Percentiles rank a stretch among this genome's conserved stretches.
These are phyloP conservation scores for Pterulicium gracile DNA, from an alignment of 1,284 basidiomycete species.

Conservation along the genomic window DNA sequence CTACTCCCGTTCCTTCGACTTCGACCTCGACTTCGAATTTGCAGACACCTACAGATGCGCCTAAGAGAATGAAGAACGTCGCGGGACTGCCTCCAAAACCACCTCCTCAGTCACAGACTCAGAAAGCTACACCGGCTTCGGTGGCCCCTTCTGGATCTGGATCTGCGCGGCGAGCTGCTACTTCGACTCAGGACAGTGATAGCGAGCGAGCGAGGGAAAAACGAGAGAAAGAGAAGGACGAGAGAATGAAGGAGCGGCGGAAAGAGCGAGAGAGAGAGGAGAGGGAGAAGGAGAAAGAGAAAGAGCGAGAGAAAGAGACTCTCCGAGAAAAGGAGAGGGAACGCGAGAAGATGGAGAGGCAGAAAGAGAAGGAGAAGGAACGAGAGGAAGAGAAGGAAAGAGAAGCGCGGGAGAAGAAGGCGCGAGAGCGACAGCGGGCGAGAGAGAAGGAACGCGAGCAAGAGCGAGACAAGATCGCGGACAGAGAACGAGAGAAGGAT, in stretches of 20 bases:
- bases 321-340: slow-evolving; percentile 13
- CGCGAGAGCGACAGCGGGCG: background rate
- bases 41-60: too few species aligned
- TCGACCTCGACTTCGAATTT: background rate
- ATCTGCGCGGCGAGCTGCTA: background rate
- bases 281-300: slow-evolving; percentile 13
- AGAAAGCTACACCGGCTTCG: too few species aligned
- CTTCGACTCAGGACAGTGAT: background rate
- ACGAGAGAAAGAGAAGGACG: slow-evolving; percentile 1
- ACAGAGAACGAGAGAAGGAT: slow-evolving; percentile 3
- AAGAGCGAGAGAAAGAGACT: slow-evolving; percentile 14
- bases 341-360: slow-evolving; percentile 13
- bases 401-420: background rate
- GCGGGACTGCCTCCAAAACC: background rate
- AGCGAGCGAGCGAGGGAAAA: background rate
- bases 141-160: background rate
- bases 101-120: background rate
- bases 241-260: slow-evolving; percentile 11
- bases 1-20: too few species aligned
- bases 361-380: slow-evolving; percentile 15
- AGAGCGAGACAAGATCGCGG: slow-evolving; percentile 16
- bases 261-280: slow-evolving; percentile 12
- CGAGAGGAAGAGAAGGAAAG: background rate
- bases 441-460: slow-evolving; percentile 13
- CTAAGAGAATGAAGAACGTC: background rate